Evolutionary conservation across 805 yeast species (phyloP).

Genomic region (Saccharomycopsis fodiens): DNA sequence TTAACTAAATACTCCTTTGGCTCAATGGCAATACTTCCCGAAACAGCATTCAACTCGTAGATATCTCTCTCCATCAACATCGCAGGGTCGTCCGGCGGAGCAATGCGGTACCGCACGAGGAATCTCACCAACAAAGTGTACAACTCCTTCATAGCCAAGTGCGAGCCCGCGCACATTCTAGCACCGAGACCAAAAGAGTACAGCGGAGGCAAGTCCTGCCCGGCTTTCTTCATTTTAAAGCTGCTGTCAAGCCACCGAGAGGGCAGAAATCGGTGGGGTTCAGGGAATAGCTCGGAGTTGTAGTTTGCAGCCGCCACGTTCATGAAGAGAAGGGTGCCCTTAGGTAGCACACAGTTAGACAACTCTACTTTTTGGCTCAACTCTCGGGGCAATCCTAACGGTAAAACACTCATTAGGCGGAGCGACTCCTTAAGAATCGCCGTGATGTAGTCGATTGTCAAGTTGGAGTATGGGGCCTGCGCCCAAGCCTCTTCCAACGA

Average conservation of each 20-base stretch:
- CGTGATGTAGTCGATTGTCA: conserved; percentile 39
- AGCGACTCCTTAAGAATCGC: conserved; percentile 60
- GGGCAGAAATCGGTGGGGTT: conserved; percentile 45
- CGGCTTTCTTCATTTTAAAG: conserved; percentile 20
- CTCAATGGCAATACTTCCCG: conserved; percentile 56
- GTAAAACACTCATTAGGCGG: conserved; percentile 57
- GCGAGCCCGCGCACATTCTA: conserved; percentile 64
- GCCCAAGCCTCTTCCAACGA: conserved; percentile 31
- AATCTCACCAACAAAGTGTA: conserved; percentile 50
- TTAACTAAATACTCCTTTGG: conserved; percentile 38
- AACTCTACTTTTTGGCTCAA: conserved; percentile 45
- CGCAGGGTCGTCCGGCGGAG: conserved; percentile 30
- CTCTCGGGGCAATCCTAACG: conserved; percentile 56
- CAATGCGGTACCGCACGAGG: conserved; percentile 42
- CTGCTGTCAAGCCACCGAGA: conserved; percentile 39
- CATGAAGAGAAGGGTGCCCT: conserved; percentile 50
- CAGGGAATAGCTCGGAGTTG: conserved; percentile 36
- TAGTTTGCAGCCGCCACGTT: conserved; percentile 68
- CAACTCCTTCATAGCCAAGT: conserved; percentile 57
- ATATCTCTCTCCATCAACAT: conserved; percentile 42
- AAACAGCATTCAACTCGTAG: conserved; percentile 40
- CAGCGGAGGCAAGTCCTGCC: conserved; percentile 24
- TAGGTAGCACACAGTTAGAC: conserved; percentile 40
- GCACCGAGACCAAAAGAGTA: conserved; percentile 65
- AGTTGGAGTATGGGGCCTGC: conserved; percentile 24